Evolutionary conservation across 164 flowering plant genomes (phyloP), one percentile per base, ranked within the genome.

Genomic region (Nymphaea colorata): DNA sequence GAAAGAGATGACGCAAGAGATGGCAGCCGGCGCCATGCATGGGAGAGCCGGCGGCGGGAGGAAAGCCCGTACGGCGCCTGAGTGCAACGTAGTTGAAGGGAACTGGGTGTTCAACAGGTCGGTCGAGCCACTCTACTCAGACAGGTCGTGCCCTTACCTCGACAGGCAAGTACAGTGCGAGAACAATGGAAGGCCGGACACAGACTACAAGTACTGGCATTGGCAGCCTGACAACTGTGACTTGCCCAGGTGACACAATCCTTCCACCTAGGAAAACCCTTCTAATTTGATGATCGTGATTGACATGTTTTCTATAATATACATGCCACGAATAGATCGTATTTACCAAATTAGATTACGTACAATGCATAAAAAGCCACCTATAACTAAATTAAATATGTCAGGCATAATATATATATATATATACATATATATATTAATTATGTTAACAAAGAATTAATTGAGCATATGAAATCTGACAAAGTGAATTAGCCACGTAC

Each of bases 141-240:
- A 95, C 67, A 61, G 73, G 68, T 80, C 73, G 1, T 95, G 99
- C 72, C 91, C 89, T 0, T 90, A 86, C 71, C 68, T 95, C 4
- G 94, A 87, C 59, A 65, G 71, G 65, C 97, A 90, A 77, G 80
- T 90, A 25, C 68, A 88, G 12, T 95, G 99, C 51, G 82, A 67
- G 7, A 82, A 79, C 70, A 91, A 95, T 68, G 99, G 99, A 18
- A 72, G 96, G 69, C 81, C 63, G 0, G 97, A 95, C 72, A 79
- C 85, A 1, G 88, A 83, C 61, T 90, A 95, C 64, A 86, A 70
- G 6, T 77, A 82, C 64, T 95, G 99, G 99, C 84, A 87, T 65
- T 95, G 99, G 99, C 89, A 86, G 77, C 98, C 92, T 0, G 94
- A 87, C 55, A 90, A 87, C 43, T 95, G 99, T 61, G 74, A 68